Conservation (phyloP, 2,329 filamentous ascomycete species). For the Exutisphaerella laricina region DNA sequence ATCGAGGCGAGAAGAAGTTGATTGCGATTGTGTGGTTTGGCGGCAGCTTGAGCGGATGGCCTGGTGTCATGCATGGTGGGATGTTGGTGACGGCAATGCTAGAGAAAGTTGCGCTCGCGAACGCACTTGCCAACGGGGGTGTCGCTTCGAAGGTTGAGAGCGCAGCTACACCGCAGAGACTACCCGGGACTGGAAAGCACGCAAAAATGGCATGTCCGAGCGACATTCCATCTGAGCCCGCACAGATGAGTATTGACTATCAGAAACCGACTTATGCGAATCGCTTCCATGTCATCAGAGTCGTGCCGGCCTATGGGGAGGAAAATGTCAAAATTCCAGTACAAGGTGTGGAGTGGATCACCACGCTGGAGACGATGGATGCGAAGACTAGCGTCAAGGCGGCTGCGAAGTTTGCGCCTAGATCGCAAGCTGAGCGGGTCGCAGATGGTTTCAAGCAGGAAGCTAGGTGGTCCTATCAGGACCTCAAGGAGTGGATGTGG, state of each 20-base stretch:
- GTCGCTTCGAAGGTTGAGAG: slow-evolving; percentile 12
- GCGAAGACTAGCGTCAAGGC: slow-evolving; percentile 55
- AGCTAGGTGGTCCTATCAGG: slow-evolving; percentile 20
- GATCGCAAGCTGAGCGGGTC: slow-evolving; percentile 18
- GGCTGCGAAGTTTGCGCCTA: slow-evolving; percentile 26
- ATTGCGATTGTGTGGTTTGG: slow-evolving; percentile 65
- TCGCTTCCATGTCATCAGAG: slow-evolving; percentile 59
- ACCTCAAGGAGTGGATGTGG: slow-evolving; percentile 34
- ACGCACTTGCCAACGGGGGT: slow-evolving; percentile 43
- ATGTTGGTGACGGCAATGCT: slow-evolving; percentile 62
- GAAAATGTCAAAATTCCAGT: slow-evolving; percentile 23
- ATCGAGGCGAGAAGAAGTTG: slow-evolving; percentile 52
- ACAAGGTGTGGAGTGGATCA: slow-evolving; percentile 44
- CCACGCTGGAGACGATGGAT: slow-evolving; percentile 50
- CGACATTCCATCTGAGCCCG: slow-evolving; percentile 29
- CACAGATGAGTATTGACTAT: slow-evolving; percentile 52
- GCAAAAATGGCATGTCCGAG: slow-evolving; percentile 25
- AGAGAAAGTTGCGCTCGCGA: slow-evolving; percentile 63
- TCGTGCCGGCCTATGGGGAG: slow-evolving; percentile 34
- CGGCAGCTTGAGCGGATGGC: slow-evolving; percentile 61
- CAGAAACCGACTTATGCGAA: slow-evolving; percentile 54
- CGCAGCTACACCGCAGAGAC: slow-evolving; percentile 28
- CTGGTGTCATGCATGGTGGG: slow-evolving; percentile 66
- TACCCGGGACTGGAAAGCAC: slow-evolving; percentile 30
- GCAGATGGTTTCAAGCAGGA: slow-evolving; percentile 20